These are phyloP conservation scores for Cercophora sp. DNA, from an alignment of 495 filamentous ascomycete species.

Conservation along the genomic window DNA sequence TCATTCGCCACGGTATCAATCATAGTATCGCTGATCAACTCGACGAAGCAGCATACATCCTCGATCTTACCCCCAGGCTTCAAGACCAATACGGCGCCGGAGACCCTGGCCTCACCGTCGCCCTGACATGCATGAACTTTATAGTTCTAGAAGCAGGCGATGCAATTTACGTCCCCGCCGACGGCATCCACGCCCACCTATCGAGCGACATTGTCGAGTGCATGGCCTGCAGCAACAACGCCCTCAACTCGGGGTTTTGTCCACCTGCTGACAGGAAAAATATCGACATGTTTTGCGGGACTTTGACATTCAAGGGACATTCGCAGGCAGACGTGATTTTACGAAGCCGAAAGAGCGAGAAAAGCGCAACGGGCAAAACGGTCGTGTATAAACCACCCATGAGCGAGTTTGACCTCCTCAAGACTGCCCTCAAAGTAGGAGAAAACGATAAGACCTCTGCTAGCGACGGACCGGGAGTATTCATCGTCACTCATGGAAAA, in stretches of 20 bases:
- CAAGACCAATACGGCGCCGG: constrained; percentile 58
- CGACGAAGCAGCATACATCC: too few relatives aligned
- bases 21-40: too few relatives aligned
- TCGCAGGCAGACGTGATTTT: constrained; percentile 51
- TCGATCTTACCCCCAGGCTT: constrained; percentile 60
- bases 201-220: constrained; percentile 79
- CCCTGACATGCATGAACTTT: constrained; percentile 71
- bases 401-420: constrained; percentile 68
- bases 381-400: constrained; percentile 63
- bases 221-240: constrained; percentile 80
- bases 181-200: constrained; percentile 76
- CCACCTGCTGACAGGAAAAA: constrained; percentile 58
- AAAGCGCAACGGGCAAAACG: constrained; percentile 56
- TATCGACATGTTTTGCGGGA: constrained; percentile 57
- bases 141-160: constrained; percentile 62
- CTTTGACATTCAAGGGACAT: constrained; percentile 61
- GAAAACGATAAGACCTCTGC: constrained; percentile 56
- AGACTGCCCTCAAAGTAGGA: constrained; percentile 50
- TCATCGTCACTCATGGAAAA: constrained; percentile 60
- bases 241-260: constrained; percentile 73
- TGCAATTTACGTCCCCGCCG: constrained; percentile 69
- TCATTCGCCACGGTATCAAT: not conserved
- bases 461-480: constrained; percentile 60
- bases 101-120: constrained; percentile 61
- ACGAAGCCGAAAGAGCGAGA: constrained; percentile 41